Evolutionary conservation across 2,329 filamentous ascomycete species (phyloP), one percentile per base, ranked within the genome.

Genomic region (Boeremia lycopersici): DNA sequence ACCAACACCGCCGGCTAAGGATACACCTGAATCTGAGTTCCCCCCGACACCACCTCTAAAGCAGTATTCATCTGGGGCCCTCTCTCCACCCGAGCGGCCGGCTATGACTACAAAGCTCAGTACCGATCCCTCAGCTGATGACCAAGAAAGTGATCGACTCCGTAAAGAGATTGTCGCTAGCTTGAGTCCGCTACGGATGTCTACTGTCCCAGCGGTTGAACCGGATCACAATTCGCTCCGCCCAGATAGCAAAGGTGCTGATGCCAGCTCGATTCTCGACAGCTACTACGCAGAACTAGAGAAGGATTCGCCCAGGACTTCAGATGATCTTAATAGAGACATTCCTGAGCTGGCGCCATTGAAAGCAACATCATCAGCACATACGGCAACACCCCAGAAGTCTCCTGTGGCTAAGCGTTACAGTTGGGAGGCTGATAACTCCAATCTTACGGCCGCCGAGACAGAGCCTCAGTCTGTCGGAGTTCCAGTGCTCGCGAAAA

Each of bases 161-260:
- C 82, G 86, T 26, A 87, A 90, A 55, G 90, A 93, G 64, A 93
- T 93, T 49, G 85, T 91, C 48, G 85, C 84, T 53, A 89, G 86
- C 36, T 77, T 93, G 2, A 69, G 54, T 34, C 71, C 86, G 0
- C 69, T 77, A 11, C 60, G 59, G 44, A 58, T 59, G 31, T 59
- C 61, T 11, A 61, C 57, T n/a, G 56, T 56, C 9, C 56, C 62
- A 29, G 53, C 46, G 13, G 38, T 47, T 19, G 64, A 69, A 25
- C 45, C 63, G 1, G 67, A 68, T 17, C 51, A 60, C 17, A 43
- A 55, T 29, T 67, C 74, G 5, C 56, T 74, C 9, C 73, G 68
- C 39, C 62, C 69, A 15, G 55, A 35, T 2, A 59, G 62, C n/a
- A 41, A 59, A 29, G 57, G 41, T 23, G 51, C 59, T 6, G 72